These are phyloP conservation scores for Megacollybia platyphylla DNA, from an alignment of 1,284 basidiomycete species.

Conservation along the genomic window DNA sequence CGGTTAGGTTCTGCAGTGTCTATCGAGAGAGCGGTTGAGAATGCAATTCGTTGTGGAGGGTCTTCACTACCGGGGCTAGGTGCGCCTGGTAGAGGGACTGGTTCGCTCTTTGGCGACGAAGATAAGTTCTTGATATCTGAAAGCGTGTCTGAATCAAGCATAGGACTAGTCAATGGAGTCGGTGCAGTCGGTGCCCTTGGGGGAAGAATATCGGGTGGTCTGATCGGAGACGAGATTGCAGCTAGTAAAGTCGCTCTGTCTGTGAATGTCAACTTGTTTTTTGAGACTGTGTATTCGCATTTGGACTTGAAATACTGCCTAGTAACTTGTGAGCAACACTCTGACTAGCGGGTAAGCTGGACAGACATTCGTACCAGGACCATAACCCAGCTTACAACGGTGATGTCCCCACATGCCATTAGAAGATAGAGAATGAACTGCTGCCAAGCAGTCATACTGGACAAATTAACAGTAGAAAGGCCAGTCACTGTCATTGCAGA, in stretches of 20 bases:
- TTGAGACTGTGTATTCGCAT: constrained; percentile 24
- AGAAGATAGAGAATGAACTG: constrained; percentile 43
- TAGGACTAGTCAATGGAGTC: constrained; percentile 16
- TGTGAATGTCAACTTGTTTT: constrained; percentile 1
- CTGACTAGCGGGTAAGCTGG: background rate
- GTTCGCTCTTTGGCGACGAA: too few relatives aligned
- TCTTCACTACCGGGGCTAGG: background rate
- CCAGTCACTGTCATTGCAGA: constrained; percentile 53
- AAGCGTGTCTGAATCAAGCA: too few relatives aligned
- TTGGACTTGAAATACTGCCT: constrained; percentile 35
- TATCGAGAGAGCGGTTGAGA: background rate
- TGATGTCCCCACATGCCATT: constrained; percentile 32
- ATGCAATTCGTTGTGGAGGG: background rate
- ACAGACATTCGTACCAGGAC: constrained; percentile 37
- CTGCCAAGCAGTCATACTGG: constrained; percentile 40
- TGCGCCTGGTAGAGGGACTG: constrained; percentile 21
- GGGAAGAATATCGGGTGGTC: constrained; percentile 6
- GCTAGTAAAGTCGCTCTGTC: constrained; percentile 14
- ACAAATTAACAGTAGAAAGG: constrained; percentile 38
- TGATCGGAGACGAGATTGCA: constrained; percentile 20
- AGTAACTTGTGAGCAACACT: constrained; percentile 3
- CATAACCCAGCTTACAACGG: constrained; percentile 40
- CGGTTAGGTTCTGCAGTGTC: background rate
- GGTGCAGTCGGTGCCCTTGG: background rate
- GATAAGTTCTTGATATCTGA: too few relatives aligned